These are phyloP conservation scores for Suillus decipiens DNA, from an alignment of 768 basidiomycete species.

Conservation along the genomic window DNA sequence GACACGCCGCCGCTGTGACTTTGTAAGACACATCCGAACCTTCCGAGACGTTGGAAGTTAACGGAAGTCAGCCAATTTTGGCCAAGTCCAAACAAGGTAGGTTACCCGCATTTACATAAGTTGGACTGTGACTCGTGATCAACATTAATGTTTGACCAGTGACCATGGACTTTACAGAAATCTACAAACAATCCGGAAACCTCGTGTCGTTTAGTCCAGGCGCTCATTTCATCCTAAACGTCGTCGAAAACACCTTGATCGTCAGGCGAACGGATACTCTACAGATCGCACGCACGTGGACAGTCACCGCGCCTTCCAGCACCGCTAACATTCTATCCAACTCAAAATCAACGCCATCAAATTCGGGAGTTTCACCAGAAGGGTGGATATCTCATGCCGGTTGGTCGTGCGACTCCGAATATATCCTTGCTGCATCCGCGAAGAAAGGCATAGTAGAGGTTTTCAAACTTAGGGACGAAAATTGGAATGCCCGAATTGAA, in stretches of 20 bases:
- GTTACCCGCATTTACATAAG: background rate
- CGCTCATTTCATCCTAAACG: conserved; percentile 82
- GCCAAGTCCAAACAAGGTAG: background rate
- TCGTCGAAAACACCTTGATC: conserved; percentile 76
- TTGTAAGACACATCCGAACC: too few species aligned
- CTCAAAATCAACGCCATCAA: conserved; percentile 25
- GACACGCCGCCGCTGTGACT: too few species aligned
- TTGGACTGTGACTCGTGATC: background rate
- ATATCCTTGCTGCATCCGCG: conserved; percentile 79
- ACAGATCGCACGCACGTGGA: conserved; percentile 81
- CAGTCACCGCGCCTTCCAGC: conserved; percentile 56
- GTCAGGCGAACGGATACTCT: conserved; percentile 84
- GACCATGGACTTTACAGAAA: conserved; percentile 83
- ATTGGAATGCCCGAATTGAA: conserved; percentile 77
- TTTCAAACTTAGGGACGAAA: conserved; percentile 77
- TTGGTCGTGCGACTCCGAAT: conserved; percentile 91
- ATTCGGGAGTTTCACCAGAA: conserved; percentile 26
- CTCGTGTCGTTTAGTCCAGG: conserved; percentile 85
- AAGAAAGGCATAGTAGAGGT: conserved; percentile 72
- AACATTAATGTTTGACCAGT: background rate
- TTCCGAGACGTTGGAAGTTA: too few species aligned
- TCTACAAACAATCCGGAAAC: conserved; percentile 72
- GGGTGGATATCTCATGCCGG: conserved; percentile 69
- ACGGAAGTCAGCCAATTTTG: too few species aligned
- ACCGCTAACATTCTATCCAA: conserved; percentile 46